Conservation (phyloP, 2,329 filamentous ascomycete genomes). For the Chaetomiaceae sp. region DNA sequence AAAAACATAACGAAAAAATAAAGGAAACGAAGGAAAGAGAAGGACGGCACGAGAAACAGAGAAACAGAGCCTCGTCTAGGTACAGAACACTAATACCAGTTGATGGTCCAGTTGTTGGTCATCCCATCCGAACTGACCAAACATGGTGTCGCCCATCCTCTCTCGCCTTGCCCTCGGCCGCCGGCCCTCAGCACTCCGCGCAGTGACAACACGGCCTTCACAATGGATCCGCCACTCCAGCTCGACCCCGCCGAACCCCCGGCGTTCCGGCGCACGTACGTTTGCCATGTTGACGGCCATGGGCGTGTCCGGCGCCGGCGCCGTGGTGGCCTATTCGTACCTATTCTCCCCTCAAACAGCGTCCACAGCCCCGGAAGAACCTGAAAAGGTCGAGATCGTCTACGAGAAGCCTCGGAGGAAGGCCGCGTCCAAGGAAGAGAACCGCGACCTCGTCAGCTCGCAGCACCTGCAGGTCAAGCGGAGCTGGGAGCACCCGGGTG, state of each 20-base stretch:
- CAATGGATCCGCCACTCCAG: constrained; percentile 21
- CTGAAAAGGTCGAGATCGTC: constrained; percentile 49
- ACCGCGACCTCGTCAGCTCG: constrained; percentile 70
- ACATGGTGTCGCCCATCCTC: constrained; percentile 19
- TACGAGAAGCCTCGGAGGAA: constrained; percentile 63
- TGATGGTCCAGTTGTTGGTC: too few species aligned
- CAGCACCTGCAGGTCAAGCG: constrained; percentile 84
- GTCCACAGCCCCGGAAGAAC: constrained; percentile 17
- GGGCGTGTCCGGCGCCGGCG: constrained; percentile 20
- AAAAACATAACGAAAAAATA: too few species aligned
- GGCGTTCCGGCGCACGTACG: constrained; percentile 3
- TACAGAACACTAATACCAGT: too few species aligned
- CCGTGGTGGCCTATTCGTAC: constrained; percentile 21
- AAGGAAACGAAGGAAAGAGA: too few species aligned
- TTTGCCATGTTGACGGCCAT: constrained; percentile 17
- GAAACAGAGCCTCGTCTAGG: too few species aligned
- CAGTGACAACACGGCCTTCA: background rate
- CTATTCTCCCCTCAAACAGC: constrained; percentile 30
- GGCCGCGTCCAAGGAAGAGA: constrained; percentile 61
- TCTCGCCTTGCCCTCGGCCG: constrained; percentile 16
- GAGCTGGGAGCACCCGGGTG: constrained; percentile 76
- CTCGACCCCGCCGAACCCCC: background rate
- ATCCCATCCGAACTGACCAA: constrained; percentile 1
- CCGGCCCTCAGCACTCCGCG: constrained; percentile 5
- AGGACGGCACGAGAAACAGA: too few species aligned